phyloP scores from a whole-genome alignment of 495 filamentous ascomycete genomes.

The Wilcoxina mikolae region DNA sequence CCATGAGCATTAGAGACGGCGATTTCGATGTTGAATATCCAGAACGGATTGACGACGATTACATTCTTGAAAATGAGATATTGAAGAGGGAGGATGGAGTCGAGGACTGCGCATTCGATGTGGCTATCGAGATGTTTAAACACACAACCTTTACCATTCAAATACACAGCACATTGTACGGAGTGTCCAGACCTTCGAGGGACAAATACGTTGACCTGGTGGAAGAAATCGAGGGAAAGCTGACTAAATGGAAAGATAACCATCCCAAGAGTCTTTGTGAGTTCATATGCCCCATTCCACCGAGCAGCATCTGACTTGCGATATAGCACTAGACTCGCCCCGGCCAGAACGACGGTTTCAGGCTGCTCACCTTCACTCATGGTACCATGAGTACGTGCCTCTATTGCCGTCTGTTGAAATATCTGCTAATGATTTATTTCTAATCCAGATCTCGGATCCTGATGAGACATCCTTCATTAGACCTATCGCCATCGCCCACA shows the following conservation, averaged over 20 bases:
- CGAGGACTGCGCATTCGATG: constrained; percentile 47
- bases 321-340: constrained; percentile 31
- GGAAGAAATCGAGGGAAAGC: constrained; percentile 43
- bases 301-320: constrained; percentile 16
- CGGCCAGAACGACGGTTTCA: constrained; percentile 39
- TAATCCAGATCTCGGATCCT: constrained; percentile 32
- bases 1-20: constrained; percentile 53
- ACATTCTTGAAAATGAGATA: constrained; percentile 31
- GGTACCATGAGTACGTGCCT: constrained; percentile 32
- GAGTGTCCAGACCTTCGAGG: constrained; percentile 40
- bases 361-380: constrained; percentile 35
- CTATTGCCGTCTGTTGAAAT: constrained; percentile 15
- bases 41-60: constrained; percentile 49
- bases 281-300: constrained; percentile 9
- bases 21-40: constrained; percentile 68
- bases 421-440: too few species aligned
- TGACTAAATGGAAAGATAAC: constrained; percentile 41
- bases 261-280: constrained; percentile 35
- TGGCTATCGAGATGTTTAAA: constrained; percentile 48
- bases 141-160: constrained; percentile 49
- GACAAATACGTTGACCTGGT: constrained; percentile 48
- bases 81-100: constrained; percentile 41
- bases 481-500: constrained; percentile 42
- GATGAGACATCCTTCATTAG: constrained; percentile 59
- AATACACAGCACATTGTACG: constrained; percentile 57